Percentiles rank a stretch among this genome's conserved stretches.
phyloP scores from a whole-genome alignment of 495 filamentous ascomycete species.

The Massariosphaeria phaeospora region DNA sequence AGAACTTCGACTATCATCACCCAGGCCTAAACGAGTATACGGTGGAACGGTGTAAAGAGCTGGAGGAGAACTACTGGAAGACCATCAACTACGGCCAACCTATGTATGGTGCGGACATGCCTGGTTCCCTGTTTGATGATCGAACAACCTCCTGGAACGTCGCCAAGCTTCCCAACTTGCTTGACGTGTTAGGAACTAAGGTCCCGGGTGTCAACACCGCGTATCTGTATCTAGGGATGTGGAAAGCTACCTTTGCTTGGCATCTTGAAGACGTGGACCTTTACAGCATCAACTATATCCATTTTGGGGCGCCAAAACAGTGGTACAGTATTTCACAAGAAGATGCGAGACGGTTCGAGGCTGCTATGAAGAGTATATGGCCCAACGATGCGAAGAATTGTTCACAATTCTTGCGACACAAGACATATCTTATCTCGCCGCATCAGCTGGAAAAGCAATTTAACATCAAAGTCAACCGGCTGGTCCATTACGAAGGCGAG shows the following conservation, averaged over 20 bases:
- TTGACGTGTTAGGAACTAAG: slow-evolving; percentile 91
- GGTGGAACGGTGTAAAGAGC: slow-evolving; percentile 81
- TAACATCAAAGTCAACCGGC: slow-evolving; percentile 89
- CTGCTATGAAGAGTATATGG: slow-evolving; percentile 93
- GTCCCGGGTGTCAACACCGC: slow-evolving; percentile 97
- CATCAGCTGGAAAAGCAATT: slow-evolving; percentile 76
- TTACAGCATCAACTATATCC: slow-evolving; percentile 99
- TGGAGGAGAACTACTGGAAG: slow-evolving; percentile 94
- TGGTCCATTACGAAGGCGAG: slow-evolving; percentile 94
- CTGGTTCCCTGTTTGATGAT: slow-evolving; percentile 91
- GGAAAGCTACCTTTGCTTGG: slow-evolving; percentile 99
- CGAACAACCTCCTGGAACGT: slow-evolving; percentile 84
- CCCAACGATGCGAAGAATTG: slow-evolving; percentile 95
- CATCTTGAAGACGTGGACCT: slow-evolving; percentile 97
- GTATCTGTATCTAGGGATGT: slow-evolving; percentile 98
- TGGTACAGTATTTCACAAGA: slow-evolving; percentile 99
- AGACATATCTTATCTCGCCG: slow-evolving; percentile 96
- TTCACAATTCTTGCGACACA: slow-evolving; percentile 93
- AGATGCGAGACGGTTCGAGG: slow-evolving; percentile 90
- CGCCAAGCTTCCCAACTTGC: slow-evolving; percentile 83
- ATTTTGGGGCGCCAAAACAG: slow-evolving; percentile 97
- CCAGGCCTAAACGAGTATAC: slow-evolving; percentile 79
- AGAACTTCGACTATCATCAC: slow-evolving; percentile 81
- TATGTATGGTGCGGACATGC: slow-evolving; percentile 95
- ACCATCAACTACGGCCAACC: slow-evolving; percentile 90